Conservation (phyloP, 768 basidiomycete genomes). For the Rickenella mellea region DNA sequence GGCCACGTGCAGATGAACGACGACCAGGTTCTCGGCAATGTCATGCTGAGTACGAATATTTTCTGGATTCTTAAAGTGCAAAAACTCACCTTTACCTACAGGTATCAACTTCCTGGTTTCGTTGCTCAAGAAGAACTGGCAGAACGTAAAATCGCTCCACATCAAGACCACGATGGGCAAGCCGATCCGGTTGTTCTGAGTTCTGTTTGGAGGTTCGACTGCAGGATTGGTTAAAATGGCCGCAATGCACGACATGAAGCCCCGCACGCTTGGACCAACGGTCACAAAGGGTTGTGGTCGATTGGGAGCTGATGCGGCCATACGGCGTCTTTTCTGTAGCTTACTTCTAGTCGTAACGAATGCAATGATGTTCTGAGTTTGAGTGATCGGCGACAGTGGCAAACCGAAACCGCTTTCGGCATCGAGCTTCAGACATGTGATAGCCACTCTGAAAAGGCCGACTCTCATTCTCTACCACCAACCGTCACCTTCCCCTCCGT, state of each 20-base stretch:
- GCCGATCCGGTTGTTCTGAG: constrained; percentile 87
- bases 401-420: no score
- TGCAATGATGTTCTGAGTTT: no score
- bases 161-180: constrained; percentile 99
- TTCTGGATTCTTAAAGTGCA: neutral
- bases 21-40: constrained; percentile 93
- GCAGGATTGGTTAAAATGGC: constrained; percentile 18
- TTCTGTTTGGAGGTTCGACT: constrained; percentile 7
- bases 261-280: constrained; percentile 99
- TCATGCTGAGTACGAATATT: constrained; percentile 78
- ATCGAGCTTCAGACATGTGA: no score
- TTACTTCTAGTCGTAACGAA: no score
- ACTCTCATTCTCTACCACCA: no score
- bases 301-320: constrained; percentile 81
- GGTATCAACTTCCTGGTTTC: constrained; percentile 99
- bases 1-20: constrained; percentile 97
- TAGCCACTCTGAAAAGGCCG: no score
- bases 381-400: no score
- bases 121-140: constrained; percentile 99
- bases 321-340: constrained; percentile 14
- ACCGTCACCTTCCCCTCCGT: no score
- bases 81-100: constrained; percentile 19
- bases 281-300: constrained; percentile 56
- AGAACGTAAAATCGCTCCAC: constrained; percentile 97
- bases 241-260: constrained; percentile 90